A percentile compares a stretch with the other conserved stretches of the same genome.
phyloP scores from a whole-genome alignment of 2,329 filamentous ascomycete genomes.

The Metarhizium humberi region DNA sequence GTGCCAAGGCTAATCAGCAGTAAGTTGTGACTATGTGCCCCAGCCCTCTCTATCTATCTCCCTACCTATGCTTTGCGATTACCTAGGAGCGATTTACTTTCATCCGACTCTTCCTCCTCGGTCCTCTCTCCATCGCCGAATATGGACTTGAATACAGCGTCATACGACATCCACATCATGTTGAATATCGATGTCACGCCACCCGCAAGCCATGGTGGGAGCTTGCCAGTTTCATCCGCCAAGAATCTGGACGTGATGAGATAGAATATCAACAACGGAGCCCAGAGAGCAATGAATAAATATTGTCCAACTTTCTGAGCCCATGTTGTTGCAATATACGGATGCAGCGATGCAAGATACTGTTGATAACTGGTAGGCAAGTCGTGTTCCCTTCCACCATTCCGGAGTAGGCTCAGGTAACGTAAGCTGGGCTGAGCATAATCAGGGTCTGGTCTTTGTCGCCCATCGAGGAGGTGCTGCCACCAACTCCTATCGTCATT shows the following conservation, averaged over 20 bases:
- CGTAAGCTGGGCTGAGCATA: conserved; percentile 78
- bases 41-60: not conserved
- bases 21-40: not conserved
- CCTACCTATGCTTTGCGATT: not conserved
- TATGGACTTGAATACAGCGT: conserved; percentile 38
- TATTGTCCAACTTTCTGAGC: conserved; percentile 57
- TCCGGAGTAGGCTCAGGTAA: conserved; percentile 71
- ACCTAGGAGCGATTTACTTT: not conserved
- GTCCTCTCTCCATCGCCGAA: conserved; percentile 86
- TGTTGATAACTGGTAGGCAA: conserved; percentile 69
- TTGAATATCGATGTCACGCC: conserved; percentile 43
- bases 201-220: conserved; percentile 57
- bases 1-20: too few relatives aligned
- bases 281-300: conserved; percentile 51
- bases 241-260: conserved; percentile 36
- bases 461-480: conserved; percentile 33
- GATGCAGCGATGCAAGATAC: conserved; percentile 59
- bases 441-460: conserved; percentile 51
- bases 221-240: conserved; percentile 55
- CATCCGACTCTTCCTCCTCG: conserved; percentile 8
- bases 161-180: conserved; percentile 35
- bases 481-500: conserved; percentile 30
- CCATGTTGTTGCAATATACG: conserved; percentile 60
- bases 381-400: conserved; percentile 71
- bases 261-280: conserved; percentile 44